phyloP scores from a whole-genome alignment of 129 eudicot genomes.

The Tagetes patula region DNA sequence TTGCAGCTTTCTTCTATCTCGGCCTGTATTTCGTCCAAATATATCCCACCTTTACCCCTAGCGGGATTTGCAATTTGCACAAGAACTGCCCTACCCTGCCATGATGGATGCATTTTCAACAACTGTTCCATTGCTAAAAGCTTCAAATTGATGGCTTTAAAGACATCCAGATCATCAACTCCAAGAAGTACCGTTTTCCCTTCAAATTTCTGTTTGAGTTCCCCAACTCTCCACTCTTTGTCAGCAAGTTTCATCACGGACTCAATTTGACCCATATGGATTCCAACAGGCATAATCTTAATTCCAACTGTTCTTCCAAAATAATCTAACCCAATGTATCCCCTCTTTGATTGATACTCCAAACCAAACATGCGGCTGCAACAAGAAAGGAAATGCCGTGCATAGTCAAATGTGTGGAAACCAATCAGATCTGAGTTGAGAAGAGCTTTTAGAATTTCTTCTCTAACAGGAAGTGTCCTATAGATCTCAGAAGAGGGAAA shows the following conservation, averaged over 20 bases:
- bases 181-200: slow-evolving; percentile 74
- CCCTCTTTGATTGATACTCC: slow-evolving; percentile 81
- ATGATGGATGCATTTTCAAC: slow-evolving; percentile 41
- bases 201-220: slow-evolving; percentile 40
- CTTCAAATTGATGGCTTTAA: slow-evolving; percentile 83
- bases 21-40: too few relatives aligned
- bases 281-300: slow-evolving; percentile 76
- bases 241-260: slow-evolving; percentile 39
- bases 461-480: slow-evolving; percentile 73
- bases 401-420: slow-evolving; percentile 90
- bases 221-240: slow-evolving; percentile 28
- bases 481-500: slow-evolving; percentile 90
- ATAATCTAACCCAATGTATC: slow-evolving; percentile 82
- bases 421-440: slow-evolving; percentile 89
- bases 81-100: slow-evolving; percentile 59
- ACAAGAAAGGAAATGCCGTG: slow-evolving; percentile 84
- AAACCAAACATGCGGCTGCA: slow-evolving; percentile 88
- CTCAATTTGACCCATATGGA: slow-evolving; percentile 74
- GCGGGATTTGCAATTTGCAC: slow-evolving; percentile 84
- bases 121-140: slow-evolving; percentile 71
- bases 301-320: slow-evolving; percentile 79
- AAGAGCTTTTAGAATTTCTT: slow-evolving; percentile 64
- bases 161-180: slow-evolving; percentile 92
- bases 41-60: slow-evolving; percentile 52
- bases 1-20: too few relatives aligned